Percentiles rank a stretch among this genome's conserved stretches.
Evolutionary conservation across 495 filamentous ascomycete genomes (phyloP).

Genomic region (Penicillium ucsense): DNA sequence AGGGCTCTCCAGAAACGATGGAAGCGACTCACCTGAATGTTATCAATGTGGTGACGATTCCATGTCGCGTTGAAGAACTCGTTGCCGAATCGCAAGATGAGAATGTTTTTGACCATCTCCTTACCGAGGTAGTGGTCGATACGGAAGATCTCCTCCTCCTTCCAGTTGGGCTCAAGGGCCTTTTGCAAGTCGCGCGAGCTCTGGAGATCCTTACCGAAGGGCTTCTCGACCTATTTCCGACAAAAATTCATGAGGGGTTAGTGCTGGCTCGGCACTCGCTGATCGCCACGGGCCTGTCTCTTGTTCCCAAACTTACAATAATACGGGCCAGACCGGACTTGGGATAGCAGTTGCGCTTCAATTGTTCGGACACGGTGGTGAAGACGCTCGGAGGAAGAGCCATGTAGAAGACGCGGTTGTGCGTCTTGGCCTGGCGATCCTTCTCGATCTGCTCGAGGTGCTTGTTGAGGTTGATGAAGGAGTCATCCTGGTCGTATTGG

Average conservation of each 20-base stretch:
- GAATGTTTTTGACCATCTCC: conserved; percentile 99
- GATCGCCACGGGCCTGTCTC: too few species aligned
- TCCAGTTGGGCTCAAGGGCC: conserved; percentile 95
- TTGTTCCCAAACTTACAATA: conserved; percentile 50
- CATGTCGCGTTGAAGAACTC: conserved; percentile 98
- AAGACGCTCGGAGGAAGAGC: conserved; percentile 96
- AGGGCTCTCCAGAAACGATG: not conserved
- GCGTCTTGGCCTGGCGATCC: conserved; percentile 55
- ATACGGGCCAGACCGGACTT: conserved; percentile 79
- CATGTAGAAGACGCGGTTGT: conserved; percentile 98
- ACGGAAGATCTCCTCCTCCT: conserved; percentile 97
- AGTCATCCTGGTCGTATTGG: conserved; percentile 95
- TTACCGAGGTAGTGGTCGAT: conserved; percentile 99
- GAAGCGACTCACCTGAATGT: conserved; percentile 50
- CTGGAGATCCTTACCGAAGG: conserved; percentile 92
- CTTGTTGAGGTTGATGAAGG: conserved; percentile 77
- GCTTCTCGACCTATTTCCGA: conserved; percentile 79
- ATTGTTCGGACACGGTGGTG: conserved; percentile 89
- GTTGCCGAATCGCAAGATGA: conserved; percentile 97
- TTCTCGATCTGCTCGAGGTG: conserved; percentile 86
- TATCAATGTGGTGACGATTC: conserved; percentile 99
- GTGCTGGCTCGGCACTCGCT: too few species aligned
- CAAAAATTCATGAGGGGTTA: too few species aligned
- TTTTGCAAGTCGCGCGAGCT: conserved; percentile 94
- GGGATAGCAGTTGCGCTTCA: conserved; percentile 96